phyloP scores from a whole-genome alignment of 345 rosid genomes.

The Salix udensis region DNA sequence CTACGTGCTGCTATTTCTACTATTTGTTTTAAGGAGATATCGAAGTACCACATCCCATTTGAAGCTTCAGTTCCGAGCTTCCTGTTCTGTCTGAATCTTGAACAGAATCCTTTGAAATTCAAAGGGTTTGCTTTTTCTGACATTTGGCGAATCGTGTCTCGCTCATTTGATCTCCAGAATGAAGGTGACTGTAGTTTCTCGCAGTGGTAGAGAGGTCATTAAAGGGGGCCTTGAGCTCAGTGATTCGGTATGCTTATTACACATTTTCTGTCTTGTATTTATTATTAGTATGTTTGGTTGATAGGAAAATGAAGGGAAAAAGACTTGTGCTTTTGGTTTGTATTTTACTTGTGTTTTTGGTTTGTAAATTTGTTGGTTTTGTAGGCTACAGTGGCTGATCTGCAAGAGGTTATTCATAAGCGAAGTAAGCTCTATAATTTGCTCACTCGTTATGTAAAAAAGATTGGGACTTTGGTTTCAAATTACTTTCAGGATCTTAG shows the following conservation, averaged over 20 bases:
- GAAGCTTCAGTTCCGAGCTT: neutral
- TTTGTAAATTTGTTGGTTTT: constrained; percentile 10
- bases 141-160: constrained; percentile 32
- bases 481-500: neutral
- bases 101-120: neutral
- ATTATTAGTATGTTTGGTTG: constrained; percentile 7
- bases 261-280: neutral
- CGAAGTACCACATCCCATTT: neutral
- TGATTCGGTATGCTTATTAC: constrained; percentile 51
- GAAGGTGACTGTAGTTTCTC: constrained; percentile 79
- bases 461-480: neutral
- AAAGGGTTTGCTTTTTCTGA: constrained; percentile 8
- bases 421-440: constrained; percentile 48
- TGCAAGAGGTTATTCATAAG: constrained; percentile 83
- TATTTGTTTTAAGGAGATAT: neutral
- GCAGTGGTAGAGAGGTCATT: constrained; percentile 80
- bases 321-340: neutral
- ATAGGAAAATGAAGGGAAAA: neutral
- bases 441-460: neutral
- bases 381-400: constrained; percentile 89
- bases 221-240: constrained; percentile 70
- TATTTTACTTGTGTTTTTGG: neutral
- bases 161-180: constrained; percentile 36
- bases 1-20: neutral
- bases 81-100: neutral